These are phyloP conservation scores for Saccharomyces hybrid DNA, from an alignment of 1,139 yeast genomes.

Conservation along the genomic window DNA sequence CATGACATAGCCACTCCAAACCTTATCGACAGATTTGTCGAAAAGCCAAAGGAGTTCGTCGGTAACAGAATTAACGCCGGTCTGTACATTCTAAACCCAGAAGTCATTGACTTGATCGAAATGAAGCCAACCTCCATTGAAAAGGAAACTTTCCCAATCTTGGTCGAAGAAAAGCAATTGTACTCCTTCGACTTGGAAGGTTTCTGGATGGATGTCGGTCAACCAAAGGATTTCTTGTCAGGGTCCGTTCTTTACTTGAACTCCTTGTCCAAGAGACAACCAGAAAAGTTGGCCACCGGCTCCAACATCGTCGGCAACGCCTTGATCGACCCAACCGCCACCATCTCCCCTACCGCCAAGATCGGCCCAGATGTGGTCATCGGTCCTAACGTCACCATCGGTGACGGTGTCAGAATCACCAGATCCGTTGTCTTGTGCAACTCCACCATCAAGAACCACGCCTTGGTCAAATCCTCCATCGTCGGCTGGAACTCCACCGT, in stretches of 20 bases:
- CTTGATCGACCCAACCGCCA: slow-evolving; percentile 90
- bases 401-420: slow-evolving; percentile 98
- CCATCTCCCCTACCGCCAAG: slow-evolving; percentile 85
- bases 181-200: slow-evolving; percentile 98
- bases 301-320: slow-evolving; percentile 88
- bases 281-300: slow-evolving; percentile 58
- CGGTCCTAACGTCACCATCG: slow-evolving; percentile 94
- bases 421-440: slow-evolving; percentile 89
- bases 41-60: slow-evolving; percentile 98
- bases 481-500: slow-evolving; percentile 99
- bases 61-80: slow-evolving; percentile 98
- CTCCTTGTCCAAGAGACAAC: slow-evolving; percentile 73
- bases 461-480: slow-evolving; percentile 95
- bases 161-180: slow-evolving; percentile 81
- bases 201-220: slow-evolving; percentile 99
- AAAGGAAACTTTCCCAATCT: slow-evolving; percentile 97
- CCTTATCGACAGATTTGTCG: slow-evolving; percentile 96
- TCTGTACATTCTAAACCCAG: slow-evolving; percentile 92
- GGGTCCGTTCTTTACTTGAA: slow-evolving; percentile 92
- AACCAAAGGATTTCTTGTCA: slow-evolving; percentile 97
- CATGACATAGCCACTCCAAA: slow-evolving; percentile 90
- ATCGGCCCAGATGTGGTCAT: slow-evolving; percentile 98
- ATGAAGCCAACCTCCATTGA: slow-evolving; percentile 98
- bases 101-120: slow-evolving; percentile 92
- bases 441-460: slow-evolving; percentile 92